phyloP scores from a whole-genome alignment of 108 stramenopile species.

The Stephanodiscus triporus region DNA sequence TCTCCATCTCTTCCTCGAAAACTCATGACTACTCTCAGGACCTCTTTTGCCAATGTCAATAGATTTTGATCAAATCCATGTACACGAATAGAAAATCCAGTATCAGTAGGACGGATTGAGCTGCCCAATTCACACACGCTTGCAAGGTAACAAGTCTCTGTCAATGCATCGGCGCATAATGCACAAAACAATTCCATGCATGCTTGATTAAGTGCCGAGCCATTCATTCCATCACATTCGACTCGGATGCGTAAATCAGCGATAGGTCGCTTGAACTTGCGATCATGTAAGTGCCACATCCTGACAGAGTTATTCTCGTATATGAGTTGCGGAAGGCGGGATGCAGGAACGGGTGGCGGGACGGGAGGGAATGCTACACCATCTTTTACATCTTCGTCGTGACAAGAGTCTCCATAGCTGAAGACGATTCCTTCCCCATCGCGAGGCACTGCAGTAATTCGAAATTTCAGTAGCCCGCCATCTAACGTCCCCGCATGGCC shows the following conservation, averaged over 20 bases:
- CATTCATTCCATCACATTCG: conserved; percentile 62
- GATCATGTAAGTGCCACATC: conserved; percentile 85
- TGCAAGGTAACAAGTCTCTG: conserved; percentile 77
- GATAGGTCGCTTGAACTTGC: conserved; percentile 80
- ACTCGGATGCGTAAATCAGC: conserved; percentile 76
- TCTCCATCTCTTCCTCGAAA: conserved; percentile 58
- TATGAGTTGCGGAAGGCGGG: conserved; percentile 69
- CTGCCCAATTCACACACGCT: conserved; percentile 74
- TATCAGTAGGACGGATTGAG: conserved; percentile 56
- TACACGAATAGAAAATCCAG: conserved; percentile 73
- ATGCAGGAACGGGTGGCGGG: conserved; percentile 61
- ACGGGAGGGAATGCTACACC: conserved; percentile 74
- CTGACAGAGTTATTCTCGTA: conserved; percentile 64
- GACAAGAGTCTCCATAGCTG: conserved; percentile 74
- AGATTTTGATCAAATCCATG: conserved; percentile 86
- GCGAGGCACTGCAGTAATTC: conserved; percentile 65
- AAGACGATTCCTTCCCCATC: conserved; percentile 66
- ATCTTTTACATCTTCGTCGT: conserved; percentile 73
- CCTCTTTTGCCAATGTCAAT: conserved; percentile 52
- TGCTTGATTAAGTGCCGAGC: conserved; percentile 69
- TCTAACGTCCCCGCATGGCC: conserved; percentile 80
- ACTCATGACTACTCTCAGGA: conserved; percentile 59
- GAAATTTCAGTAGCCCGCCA: conserved; percentile 66
- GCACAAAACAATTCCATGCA: conserved; percentile 76
- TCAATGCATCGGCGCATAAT: conserved; percentile 67